Conservation (phyloP, 441 rosid genomes). For the Biscutella laevigata region DNA sequence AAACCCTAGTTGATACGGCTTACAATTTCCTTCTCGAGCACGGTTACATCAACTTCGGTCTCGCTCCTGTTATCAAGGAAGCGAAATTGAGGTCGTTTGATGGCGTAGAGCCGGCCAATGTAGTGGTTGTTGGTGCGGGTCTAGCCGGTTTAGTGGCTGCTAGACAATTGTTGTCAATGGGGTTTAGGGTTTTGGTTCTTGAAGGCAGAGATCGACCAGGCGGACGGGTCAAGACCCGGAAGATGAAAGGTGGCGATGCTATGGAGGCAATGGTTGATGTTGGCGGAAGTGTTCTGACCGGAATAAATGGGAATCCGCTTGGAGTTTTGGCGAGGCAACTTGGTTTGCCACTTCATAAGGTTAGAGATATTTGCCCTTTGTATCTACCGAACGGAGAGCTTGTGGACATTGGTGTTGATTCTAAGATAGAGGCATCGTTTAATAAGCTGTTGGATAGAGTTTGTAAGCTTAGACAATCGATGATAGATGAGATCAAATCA, state of each 20-base stretch:
- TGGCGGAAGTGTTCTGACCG: constrained; percentile 85
- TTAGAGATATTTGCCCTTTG: constrained; percentile 80
- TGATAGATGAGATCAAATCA: constrained; percentile 80
- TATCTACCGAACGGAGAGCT: constrained; percentile 70
- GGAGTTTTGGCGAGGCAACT: constrained; percentile 85
- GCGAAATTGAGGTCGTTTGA: constrained; percentile 44
- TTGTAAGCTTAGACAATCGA: constrained; percentile 81
- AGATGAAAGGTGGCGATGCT: constrained; percentile 66
- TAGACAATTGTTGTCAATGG: constrained; percentile 65
- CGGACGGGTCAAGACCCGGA: constrained; percentile 75
- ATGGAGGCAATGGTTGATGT: constrained; percentile 71
- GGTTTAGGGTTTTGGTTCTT: constrained; percentile 74
- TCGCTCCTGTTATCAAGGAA: constrained; percentile 59
- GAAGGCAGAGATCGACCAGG: constrained; percentile 79
- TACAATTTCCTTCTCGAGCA: constrained; percentile 64
- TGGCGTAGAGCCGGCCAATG: constrained; percentile 50
- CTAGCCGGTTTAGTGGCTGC: constrained; percentile 79
- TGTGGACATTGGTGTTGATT: constrained; percentile 64
- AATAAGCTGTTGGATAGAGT: constrained; percentile 79
- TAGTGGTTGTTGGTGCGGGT: constrained; percentile 74
- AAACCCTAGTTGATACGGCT: constrained; percentile 50
- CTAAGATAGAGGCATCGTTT: constrained; percentile 68
- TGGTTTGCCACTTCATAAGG: constrained; percentile 87
- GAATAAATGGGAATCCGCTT: constrained; percentile 79
- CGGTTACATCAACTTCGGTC: constrained; percentile 78